Conservation (phyloP, 139 green algal genomes). For the Chlamydomonas sphaeroides region DNA sequence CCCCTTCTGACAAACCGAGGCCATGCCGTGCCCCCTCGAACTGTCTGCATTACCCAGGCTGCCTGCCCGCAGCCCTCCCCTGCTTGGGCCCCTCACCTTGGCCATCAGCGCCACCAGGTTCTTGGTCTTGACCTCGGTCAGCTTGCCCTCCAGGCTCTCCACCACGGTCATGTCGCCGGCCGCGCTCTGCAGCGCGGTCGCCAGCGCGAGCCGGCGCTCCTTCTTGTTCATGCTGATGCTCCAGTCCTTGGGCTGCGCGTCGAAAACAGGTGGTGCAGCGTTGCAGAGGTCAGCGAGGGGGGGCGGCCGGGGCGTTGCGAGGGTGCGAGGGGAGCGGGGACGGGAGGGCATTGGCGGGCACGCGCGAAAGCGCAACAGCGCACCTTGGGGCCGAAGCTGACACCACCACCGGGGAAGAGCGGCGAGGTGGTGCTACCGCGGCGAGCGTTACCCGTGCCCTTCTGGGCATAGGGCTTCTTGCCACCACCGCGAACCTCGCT, state of each 20-base stretch:
- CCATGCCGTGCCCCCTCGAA: too few species aligned
- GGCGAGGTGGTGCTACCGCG: slow-evolving; percentile 85
- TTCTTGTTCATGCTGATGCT: slow-evolving; percentile 99
- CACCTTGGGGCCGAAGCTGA: slow-evolving; percentile 97
- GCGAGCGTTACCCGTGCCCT: slow-evolving; percentile 95
- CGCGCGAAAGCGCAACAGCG: neutral
- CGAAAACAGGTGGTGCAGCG: neutral
- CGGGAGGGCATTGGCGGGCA: too few species aligned
- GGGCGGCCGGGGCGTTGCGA: too few species aligned
- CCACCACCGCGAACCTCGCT: slow-evolving; percentile 95
- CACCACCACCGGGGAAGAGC: slow-evolving; percentile 91
- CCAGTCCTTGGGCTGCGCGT: slow-evolving; percentile 92
- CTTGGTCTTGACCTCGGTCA: slow-evolving; percentile 87
- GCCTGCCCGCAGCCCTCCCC: too few species aligned
- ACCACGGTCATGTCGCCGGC: slow-evolving; percentile 88
- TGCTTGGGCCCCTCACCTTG: too few species aligned
- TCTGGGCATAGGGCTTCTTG: slow-evolving; percentile 97
- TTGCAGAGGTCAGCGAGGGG: neutral
- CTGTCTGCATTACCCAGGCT: too few species aligned
- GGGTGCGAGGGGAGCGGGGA: too few species aligned
- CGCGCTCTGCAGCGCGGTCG: slow-evolving; percentile 93
- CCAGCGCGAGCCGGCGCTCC: slow-evolving; percentile 92
- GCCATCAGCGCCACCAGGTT: slow-evolving; percentile 75
- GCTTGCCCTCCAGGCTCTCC: slow-evolving; percentile 69
- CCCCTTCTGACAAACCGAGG: too few species aligned